A percentile compares a stretch with the other conserved stretches of the same genome.
These are phyloP conservation scores for Aspergillus bridgeri DNA, from an alignment of 495 filamentous ascomycete genomes.

Conservation along the genomic window DNA sequence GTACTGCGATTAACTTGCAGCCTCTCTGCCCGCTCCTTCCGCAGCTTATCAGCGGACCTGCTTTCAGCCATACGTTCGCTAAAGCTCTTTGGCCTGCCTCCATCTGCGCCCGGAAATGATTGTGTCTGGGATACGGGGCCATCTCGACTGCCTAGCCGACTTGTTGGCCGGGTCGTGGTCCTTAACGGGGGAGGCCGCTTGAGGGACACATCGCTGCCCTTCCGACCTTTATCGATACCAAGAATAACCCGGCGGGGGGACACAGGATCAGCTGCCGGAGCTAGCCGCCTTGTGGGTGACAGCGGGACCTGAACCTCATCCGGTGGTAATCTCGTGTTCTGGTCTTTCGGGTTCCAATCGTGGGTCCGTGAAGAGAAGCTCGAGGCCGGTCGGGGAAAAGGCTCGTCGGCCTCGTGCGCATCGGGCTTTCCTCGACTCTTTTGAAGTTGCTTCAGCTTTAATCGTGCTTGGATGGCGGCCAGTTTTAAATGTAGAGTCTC, in stretches of 20 bases:
- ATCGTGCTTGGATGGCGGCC: slow-evolving; percentile 76
- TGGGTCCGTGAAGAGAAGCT: slow-evolving; percentile 22
- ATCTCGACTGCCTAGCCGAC: slow-evolving; percentile 31
- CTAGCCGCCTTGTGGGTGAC: slow-evolving; percentile 63
- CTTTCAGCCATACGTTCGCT: slow-evolving; percentile 79
- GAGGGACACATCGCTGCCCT: slow-evolving; percentile 78
- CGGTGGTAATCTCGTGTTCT: slow-evolving; percentile 21
- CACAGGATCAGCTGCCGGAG: slow-evolving; percentile 48
- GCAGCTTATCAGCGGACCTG: slow-evolving; percentile 46
- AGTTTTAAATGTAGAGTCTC: slow-evolving; percentile 81
- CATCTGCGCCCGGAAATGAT: slow-evolving; percentile 24
- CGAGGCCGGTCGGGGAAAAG: slow-evolving; percentile 21
- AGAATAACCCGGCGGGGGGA: slow-evolving; percentile 78
- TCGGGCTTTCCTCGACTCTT: slow-evolving; percentile 45
- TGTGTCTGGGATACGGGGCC: slow-evolving; percentile 27
- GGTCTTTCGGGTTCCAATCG: slow-evolving; percentile 16
- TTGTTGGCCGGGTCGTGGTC: slow-evolving; percentile 25
- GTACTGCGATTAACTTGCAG: slow-evolving; percentile 59
- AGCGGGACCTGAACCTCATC: slow-evolving; percentile 70
- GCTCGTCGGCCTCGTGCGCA: slow-evolving; percentile 23
- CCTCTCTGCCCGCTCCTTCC: slow-evolving; percentile 52
- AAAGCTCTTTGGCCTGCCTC: slow-evolving; percentile 63
- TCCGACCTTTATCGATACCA: slow-evolving; percentile 87
- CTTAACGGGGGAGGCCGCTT: slow-evolving; percentile 60
- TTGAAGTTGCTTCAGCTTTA: slow-evolving; percentile 86